Evolutionary conservation across 2,329 filamentous ascomycete genomes (phyloP), one percentile per base, ranked within the genome.

Genomic region (Epichloe amarillans): DNA sequence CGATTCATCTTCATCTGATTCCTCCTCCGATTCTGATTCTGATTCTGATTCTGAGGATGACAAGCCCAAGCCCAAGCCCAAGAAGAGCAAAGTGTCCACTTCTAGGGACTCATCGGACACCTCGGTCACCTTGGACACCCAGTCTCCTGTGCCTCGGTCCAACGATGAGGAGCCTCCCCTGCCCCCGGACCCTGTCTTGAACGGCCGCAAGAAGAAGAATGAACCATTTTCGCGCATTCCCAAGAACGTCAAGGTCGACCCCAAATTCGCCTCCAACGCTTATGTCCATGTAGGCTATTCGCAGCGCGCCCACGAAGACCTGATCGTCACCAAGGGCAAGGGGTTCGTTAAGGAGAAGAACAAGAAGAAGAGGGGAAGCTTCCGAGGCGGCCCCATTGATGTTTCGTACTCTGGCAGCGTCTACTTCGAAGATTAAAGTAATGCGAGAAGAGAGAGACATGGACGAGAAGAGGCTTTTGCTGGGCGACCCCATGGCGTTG

Each of bases 271-370:
- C 3, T 89, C 84, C 59, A 96, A 97, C 68, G 80, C 79, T 14
- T 97, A 91, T 65, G 75, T 88, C 11, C 75, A 82, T 21, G 88
- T 96, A 65, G 83, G 86, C 56, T 98, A 97, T 69, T 91, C 90
- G 23, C 84, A 93, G 60, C 82, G 82, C 59, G 94, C 94, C 8
- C 87, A 90, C 63, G 79, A 88, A 58, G 90, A 96, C 64, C 72
- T 98, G 55, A 87, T 89, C 46, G 79, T 95, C 39, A 97, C 91
- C 35, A 88, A 85, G 66, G 93, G 93, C 61, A 97, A 96, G 72
- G 89, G 88, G 4, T 98, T 98, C 71, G 97, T 91, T 53, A 98
- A 98, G 75, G 93, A 97, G 74, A 98, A 98, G 82, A 98, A 98
- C 72, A 98, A 98, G 77, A 93, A 89, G 78, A 90, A 89, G 77